Conservation (phyloP, 352 stramenopile genomes). For the Globisporangium paroecandrum region DNA sequence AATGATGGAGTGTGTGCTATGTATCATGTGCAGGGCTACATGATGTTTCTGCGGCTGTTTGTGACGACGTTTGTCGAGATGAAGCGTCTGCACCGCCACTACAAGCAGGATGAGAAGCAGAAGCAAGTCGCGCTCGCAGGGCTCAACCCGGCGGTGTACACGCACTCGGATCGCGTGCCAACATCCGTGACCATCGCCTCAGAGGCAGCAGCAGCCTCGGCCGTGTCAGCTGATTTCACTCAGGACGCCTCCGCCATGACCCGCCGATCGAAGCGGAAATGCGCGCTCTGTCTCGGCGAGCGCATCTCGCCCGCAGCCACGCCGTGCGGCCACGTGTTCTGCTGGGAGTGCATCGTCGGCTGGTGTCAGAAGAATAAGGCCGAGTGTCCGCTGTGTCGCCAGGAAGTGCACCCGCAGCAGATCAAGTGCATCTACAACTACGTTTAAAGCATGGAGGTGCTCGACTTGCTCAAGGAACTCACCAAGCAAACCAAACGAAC, state of each 20-base stretch:
- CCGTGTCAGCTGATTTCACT: constrained; percentile 1
- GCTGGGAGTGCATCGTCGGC: constrained; percentile 91
- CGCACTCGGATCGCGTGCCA: constrained; percentile 40
- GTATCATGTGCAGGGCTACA: constrained; percentile 46
- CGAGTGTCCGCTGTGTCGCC: constrained; percentile 87
- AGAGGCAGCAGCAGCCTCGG: not conserved
- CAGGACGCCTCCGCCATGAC: not conserved
- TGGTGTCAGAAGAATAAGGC: constrained; percentile 92
- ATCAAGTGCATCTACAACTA: constrained; percentile 93
- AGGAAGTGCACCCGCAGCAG: constrained; percentile 84
- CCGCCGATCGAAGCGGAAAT: constrained; percentile 54
- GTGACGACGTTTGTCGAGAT: constrained; percentile 48
- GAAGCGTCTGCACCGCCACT: constrained; percentile 45
- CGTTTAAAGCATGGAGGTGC: constrained; percentile 30
- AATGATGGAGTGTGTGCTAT: not conserved
- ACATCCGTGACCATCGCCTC: constrained; percentile 25
- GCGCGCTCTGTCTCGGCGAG: constrained; percentile 82
- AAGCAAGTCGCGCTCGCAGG: constrained; percentile 29
- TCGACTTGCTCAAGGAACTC: not conserved
- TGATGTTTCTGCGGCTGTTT: constrained; percentile 67
- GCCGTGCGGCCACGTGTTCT: constrained; percentile 90
- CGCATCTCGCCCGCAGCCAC: constrained; percentile 73
- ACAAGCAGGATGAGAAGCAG: constrained; percentile 42
- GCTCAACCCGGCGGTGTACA: constrained; percentile 17
- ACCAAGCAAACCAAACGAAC: not conserved